phyloP scores from a whole-genome alignment of 805 yeast genomes.

The Ogataea parapolymorpha region DNA sequence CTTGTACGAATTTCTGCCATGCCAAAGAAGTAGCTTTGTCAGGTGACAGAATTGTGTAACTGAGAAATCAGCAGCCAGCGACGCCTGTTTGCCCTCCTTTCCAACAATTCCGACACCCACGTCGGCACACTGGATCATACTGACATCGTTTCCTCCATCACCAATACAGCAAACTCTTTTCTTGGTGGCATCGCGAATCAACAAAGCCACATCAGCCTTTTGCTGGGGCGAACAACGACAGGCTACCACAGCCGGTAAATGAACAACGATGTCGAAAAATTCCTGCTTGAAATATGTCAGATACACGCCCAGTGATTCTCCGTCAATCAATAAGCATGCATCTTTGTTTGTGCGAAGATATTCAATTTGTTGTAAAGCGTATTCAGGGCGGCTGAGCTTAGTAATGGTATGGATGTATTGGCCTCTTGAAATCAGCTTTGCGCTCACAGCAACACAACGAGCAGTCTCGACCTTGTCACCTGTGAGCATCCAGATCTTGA shows the following conservation, averaged over 20 bases:
- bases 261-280: slow-evolving; percentile 73
- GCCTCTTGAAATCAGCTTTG: slow-evolving; percentile 88
- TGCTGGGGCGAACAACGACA: slow-evolving; percentile 99
- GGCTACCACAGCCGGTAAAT: slow-evolving; percentile 92
- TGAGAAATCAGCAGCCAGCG: slow-evolving; percentile 95
- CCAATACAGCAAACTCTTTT: slow-evolving; percentile 97
- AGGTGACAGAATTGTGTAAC: slow-evolving; percentile 87
- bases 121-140: slow-evolving; percentile 98
- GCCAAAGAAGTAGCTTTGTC: slow-evolving; percentile 89
- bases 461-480: slow-evolving; percentile 99
- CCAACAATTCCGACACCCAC: slow-evolving; percentile 99
- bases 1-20: slow-evolving; percentile 95
- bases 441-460: slow-evolving; percentile 94
- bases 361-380: slow-evolving; percentile 75
- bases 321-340: slow-evolving; percentile 84
- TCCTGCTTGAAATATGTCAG: slow-evolving; percentile 62
- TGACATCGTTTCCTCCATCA: slow-evolving; percentile 98
- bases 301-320: slow-evolving; percentile 77
- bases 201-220: slow-evolving; percentile 88
- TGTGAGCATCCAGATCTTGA: slow-evolving; percentile 98
- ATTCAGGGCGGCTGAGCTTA: slow-evolving; percentile 55
- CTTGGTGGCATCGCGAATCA: slow-evolving; percentile 75
- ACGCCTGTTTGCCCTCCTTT: slow-evolving; percentile 96
- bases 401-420: slow-evolving; percentile 89
- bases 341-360: slow-evolving; percentile 60